phyloP scores from a whole-genome alignment of 2,329 filamentous ascomycete genomes.

The Neofusicoccum sp. region DNA sequence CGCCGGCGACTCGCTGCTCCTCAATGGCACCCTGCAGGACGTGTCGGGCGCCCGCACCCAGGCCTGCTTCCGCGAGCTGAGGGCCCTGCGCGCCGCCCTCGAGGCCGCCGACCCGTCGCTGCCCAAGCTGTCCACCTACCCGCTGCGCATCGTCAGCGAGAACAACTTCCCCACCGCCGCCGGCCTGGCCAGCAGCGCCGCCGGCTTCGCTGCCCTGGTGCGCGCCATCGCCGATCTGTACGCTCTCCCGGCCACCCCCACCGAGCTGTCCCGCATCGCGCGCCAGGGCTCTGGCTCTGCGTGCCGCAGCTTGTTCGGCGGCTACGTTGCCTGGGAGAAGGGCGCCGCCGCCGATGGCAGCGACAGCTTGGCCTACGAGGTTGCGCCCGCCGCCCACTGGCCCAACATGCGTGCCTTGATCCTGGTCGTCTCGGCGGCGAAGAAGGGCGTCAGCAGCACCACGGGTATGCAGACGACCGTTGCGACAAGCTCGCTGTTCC shows the following conservation, averaged over 20 bases:
- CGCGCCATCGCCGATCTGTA: conserved; percentile 92
- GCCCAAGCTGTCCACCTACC: conserved; percentile 77
- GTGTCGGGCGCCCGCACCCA: conserved; percentile 89
- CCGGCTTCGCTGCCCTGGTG: conserved; percentile 69
- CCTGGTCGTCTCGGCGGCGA: conserved; percentile 87
- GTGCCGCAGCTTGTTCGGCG: conserved; percentile 89
- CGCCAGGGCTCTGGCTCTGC: conserved; percentile 94
- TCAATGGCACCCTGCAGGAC: conserved; percentile 83
- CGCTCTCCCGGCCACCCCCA: conserved; percentile 75
- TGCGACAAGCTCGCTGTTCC: conserved; percentile 84
- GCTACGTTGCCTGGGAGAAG: conserved; percentile 93
- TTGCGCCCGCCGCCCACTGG: conserved; percentile 90
- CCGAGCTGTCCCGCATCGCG: conserved; percentile 85
- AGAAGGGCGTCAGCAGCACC: conserved; percentile 93
- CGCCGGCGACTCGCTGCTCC: conserved; percentile 70
- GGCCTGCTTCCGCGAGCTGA: conserved; percentile 87
- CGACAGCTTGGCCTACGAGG: conserved; percentile 85
- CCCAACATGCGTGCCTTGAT: conserved; percentile 91
- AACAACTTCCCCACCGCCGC: conserved; percentile 99
- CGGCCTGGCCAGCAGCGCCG: conserved; percentile 71
- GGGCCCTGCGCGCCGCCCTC: conserved; percentile 72
- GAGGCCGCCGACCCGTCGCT: conserved; percentile 72
- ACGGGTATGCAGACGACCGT: conserved; percentile 98
- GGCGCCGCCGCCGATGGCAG: conserved; percentile 75
- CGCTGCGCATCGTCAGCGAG: conserved; percentile 86